These are phyloP conservation scores for Globisporangium uncinulatum DNA, from an alignment of 352 stramenopile species.

Conservation along the genomic window DNA sequence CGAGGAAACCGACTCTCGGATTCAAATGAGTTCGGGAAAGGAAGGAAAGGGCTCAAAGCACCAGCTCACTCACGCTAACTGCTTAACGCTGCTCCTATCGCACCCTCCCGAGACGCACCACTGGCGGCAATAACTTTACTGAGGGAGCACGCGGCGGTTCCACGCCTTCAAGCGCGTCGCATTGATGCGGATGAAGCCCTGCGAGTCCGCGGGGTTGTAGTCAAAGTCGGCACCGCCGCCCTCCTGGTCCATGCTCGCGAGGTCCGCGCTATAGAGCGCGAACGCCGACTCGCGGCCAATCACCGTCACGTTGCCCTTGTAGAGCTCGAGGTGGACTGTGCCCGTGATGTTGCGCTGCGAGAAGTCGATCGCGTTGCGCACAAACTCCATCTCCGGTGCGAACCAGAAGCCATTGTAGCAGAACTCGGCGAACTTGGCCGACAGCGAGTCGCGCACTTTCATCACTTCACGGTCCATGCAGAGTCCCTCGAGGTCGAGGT, in stretches of 20 bases:
- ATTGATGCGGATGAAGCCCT: conserved; percentile 99
- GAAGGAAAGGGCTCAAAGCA: too few species aligned
- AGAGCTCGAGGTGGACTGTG: conserved; percentile 93
- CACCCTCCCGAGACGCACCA: background rate
- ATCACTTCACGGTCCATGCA: conserved; percentile 97
- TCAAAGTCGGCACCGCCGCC: conserved; percentile 93
- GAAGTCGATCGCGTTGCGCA: conserved; percentile 94
- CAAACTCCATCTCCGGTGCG: conserved; percentile 98
- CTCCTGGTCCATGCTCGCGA: conserved; percentile 98
- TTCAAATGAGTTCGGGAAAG: too few species aligned
- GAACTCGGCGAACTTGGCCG: conserved; percentile 95
- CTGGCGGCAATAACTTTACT: conserved; percentile 25
- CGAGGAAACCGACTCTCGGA: too few species aligned
- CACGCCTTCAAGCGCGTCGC: conserved; percentile 96
- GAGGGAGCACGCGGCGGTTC: conserved; percentile 49
- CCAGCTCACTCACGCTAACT: background rate
- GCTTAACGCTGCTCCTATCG: background rate
- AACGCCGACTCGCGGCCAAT: conserved; percentile 90
- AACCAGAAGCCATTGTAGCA: conserved; percentile 99
- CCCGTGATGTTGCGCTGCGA: conserved; percentile 94
- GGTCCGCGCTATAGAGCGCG: conserved; percentile 95
- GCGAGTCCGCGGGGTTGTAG: conserved; percentile 96
- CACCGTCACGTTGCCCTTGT: conserved; percentile 98
- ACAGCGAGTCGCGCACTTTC: conserved; percentile 90
- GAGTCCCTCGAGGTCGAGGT: conserved; percentile 93